Evolutionary conservation across 1,284 basidiomycete genomes (phyloP).

Genomic region (Pseudozyma sp.): DNA sequence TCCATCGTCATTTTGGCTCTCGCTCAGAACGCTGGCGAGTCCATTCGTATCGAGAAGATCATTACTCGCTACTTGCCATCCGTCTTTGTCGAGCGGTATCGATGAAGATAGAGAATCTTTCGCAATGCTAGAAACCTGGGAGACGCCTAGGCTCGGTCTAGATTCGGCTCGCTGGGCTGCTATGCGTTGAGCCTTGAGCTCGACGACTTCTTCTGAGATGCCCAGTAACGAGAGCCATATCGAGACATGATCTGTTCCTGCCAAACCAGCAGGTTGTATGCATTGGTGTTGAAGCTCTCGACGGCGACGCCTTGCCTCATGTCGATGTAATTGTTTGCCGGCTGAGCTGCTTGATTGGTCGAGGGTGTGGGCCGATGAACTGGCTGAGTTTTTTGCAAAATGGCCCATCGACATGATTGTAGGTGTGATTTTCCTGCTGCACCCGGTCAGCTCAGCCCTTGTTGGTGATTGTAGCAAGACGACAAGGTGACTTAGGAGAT

Average conservation of each 20-base stretch:
- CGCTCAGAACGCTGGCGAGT: too few species aligned
- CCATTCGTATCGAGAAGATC: not conserved
- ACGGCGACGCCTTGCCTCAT: conserved; percentile 1
- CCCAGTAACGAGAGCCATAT: conserved; percentile 26
- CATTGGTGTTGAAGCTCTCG: conserved; percentile 19
- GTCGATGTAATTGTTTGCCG: not conserved
- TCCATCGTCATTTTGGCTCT: conserved; percentile 7
- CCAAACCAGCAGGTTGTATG: conserved; percentile 9
- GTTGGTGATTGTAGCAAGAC: not conserved
- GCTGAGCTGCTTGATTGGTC: too few species aligned
- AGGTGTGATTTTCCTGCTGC: not conserved
- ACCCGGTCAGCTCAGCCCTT: not conserved
- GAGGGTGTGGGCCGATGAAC: not conserved
- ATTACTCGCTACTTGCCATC: conserved; percentile 42
- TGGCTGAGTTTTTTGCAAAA: not conserved
- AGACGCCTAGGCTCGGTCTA: not conserved
- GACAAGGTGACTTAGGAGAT: not conserved
- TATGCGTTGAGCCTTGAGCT: not conserved
- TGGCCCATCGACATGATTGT: not conserved
- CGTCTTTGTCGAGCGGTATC: conserved; percentile 42
- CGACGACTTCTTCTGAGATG: conserved; percentile 3
- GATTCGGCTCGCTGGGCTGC: not conserved
- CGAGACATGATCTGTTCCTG: not conserved
- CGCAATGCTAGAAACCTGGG: not conserved
- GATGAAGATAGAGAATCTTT: conserved; percentile 5